Evolutionary conservation across 1,139 yeast species (phyloP), one percentile per base, ranked within the genome.

Genomic region (Candida glucosophila): DNA sequence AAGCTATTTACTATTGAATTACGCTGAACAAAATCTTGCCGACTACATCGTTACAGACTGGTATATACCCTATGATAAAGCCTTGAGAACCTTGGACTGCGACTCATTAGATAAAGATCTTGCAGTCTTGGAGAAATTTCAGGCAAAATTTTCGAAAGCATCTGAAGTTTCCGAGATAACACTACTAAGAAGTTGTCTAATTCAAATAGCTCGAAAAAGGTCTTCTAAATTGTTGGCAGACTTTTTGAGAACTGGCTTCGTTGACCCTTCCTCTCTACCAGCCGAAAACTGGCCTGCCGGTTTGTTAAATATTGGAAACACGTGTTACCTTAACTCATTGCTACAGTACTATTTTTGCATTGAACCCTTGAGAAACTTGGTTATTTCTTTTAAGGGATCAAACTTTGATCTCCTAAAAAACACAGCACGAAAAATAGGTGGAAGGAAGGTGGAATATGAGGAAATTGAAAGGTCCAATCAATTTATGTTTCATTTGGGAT

Each of bases 261-360:
- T 79, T 19, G 83, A 78, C 43, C 67, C 80, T 1, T 56, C 65
- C 7, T 54, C 73, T 12, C 51, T 80, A 15, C 79, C 85, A 2
- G 62, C 75, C 0, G 77, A 69, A 19, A 69, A 74, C 27, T 75
- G 86, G 73, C 97, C 97, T 0, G 83, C 86, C 5, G 98, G 97
- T 0, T 64, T 90, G 44, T 83, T 80, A 49, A 90, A 90, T 44
- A 86, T 86, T 39, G 97, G 98, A 17, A 90, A 90, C 46, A 88
- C 98, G 0, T 90, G 98, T 50, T 90, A 90, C 40, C 63, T 90
- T 45, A 90, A 90, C 46, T 86, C 96, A 0, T 61, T 90, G 27
- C 57, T 90, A 17, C 98, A 90, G 45, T 90, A 79, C 43, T 88
- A 85, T 47, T 90, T 85, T 52, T 80, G 88, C 7, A 74, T 90